These are phyloP conservation scores for Vigna unguiculata DNA, from an alignment of 306 rosid genomes.

Conservation along the genomic window DNA sequence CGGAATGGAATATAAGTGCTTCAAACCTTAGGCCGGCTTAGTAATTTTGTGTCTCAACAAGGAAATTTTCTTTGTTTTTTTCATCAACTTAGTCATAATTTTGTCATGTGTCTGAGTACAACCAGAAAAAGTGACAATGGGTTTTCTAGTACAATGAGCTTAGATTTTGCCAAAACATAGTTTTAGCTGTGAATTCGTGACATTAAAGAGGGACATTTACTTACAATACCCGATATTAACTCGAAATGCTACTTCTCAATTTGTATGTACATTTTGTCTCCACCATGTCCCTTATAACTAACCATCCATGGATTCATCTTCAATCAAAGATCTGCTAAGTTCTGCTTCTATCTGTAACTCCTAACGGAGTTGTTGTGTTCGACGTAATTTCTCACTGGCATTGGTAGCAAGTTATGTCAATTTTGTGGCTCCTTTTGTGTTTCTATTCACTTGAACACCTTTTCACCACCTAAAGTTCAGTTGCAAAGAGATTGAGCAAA, in stretches of 20 bases:
- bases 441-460: neutral
- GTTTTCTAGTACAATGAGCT: conserved; percentile 2
- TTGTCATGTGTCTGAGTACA: conserved; percentile 27
- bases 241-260: conserved; percentile 5
- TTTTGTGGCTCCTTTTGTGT: neutral
- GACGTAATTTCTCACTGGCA: conserved; percentile 9
- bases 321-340: neutral
- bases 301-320: neutral
- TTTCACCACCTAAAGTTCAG: conserved; percentile 22
- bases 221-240: conserved; percentile 40
- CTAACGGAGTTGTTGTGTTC: conserved; percentile 14
- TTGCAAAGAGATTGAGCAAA: conserved; percentile 4
- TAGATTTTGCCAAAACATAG: conserved; percentile 38
- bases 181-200: neutral
- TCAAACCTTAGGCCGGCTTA: conserved; percentile 23
- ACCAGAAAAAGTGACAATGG: neutral
- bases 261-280: conserved; percentile 21
- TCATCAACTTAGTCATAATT: conserved; percentile 9
- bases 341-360: neutral
- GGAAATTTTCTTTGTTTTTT: conserved; percentile 31
- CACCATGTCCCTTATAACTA: conserved; percentile 17
- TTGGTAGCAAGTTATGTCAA: conserved; percentile 3
- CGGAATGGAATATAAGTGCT: conserved; percentile 13
- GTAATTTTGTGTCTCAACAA: conserved; percentile 38
- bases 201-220: conserved; percentile 21